Percentiles rank a stretch among this genome's conserved stretches.
Evolutionary conservation across 306 rosid genomes (phyloP).

Genomic region (Vigna nakashimae): DNA sequence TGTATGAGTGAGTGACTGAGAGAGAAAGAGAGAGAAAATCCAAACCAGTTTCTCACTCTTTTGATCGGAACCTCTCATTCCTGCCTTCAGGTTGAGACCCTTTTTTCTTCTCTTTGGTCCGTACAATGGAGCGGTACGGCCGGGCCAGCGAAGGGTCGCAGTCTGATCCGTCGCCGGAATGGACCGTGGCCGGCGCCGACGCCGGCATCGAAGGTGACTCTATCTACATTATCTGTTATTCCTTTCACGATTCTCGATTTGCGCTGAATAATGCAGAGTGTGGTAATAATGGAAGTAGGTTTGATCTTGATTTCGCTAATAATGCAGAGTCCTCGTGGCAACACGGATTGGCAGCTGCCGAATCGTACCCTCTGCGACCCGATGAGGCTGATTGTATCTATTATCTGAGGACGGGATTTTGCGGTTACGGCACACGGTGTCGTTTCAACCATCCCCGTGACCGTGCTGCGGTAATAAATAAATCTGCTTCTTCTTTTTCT

Average conservation of each 20-base stretch:
- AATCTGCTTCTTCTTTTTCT: not conserved
- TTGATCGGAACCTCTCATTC: conserved; percentile 74
- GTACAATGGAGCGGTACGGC: conserved; percentile 94
- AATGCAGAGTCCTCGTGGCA: conserved; percentile 79
- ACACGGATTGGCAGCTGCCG: conserved; percentile 67
- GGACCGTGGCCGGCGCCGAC: conserved; percentile 66
- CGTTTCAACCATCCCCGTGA: conserved; percentile 98
- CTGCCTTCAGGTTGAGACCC: conserved; percentile 43
- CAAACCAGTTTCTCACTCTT: conserved; percentile 54
- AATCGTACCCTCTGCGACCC: conserved; percentile 90
- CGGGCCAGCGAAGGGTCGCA: conserved; percentile 72
- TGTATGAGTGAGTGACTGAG: conserved; percentile 15
- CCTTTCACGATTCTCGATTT: conserved; percentile 41
- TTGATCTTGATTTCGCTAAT: conserved; percentile 54
- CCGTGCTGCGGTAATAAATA: conserved; percentile 71
- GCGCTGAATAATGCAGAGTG: conserved; percentile 50
- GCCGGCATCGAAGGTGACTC: conserved; percentile 66
- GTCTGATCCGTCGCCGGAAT: conserved; percentile 90
- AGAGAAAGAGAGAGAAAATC: conserved; percentile 51
- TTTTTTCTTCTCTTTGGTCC: conserved; percentile 44
- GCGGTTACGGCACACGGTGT: conserved; percentile 94
- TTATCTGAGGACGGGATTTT: conserved; percentile 82
- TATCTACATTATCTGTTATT: conserved; percentile 54
- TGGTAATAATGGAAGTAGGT: conserved; percentile 38
- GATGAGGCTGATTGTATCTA: conserved; percentile 89